These are phyloP conservation scores for Candida tibetensis DNA, from an alignment of 805 yeast species.

Conservation along the genomic window DNA sequence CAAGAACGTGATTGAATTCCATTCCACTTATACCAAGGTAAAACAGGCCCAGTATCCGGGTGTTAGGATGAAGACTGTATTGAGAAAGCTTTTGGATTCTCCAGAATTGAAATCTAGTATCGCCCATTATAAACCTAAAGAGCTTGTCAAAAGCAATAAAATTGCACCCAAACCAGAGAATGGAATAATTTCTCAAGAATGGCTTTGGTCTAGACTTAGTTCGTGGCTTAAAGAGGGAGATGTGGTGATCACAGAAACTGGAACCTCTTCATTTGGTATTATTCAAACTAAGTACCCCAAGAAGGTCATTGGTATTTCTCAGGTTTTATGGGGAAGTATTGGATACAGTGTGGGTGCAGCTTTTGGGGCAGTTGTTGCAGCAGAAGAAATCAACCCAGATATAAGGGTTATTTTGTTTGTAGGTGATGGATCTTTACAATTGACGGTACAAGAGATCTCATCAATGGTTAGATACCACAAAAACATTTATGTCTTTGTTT, in stretches of 20 bases:
- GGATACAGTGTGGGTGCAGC: constrained; percentile 30
- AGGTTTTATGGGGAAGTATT: constrained; percentile 28
- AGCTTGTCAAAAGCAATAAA: constrained; percentile 12
- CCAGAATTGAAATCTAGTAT: constrained; percentile 7
- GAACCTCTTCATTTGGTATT: constrained; percentile 28
- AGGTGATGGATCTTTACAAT: constrained; percentile 43
- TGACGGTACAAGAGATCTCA: constrained; percentile 40
- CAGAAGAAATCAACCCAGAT: constrained; percentile 16
- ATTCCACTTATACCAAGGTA: constrained; percentile 20
- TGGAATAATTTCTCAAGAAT: constrained; percentile 20
- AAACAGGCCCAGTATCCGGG: constrained; percentile 16
- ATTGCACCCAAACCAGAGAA: constrained; percentile 6
- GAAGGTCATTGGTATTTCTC: constrained; percentile 24
- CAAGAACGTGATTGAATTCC: constrained; percentile 22
- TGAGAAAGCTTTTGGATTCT: constrained; percentile 10
- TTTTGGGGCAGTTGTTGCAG: constrained; percentile 28
- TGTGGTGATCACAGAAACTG: constrained; percentile 26
- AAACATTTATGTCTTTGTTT: constrained; percentile 36
- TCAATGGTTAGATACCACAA: constrained; percentile 35
- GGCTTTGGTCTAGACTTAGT: constrained; percentile 24
- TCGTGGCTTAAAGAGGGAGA: constrained; percentile 28
- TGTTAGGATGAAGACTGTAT: constrained; percentile 19
- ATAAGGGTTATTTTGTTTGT: constrained; percentile 38
- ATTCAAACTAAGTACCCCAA: constrained; percentile 24
- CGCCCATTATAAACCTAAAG: constrained; percentile 11